Percentiles rank a stretch among this genome's conserved stretches.
These are phyloP conservation scores for Aspergillus hortae DNA, from an alignment of 2,329 filamentous ascomycete species.

Conservation along the genomic window DNA sequence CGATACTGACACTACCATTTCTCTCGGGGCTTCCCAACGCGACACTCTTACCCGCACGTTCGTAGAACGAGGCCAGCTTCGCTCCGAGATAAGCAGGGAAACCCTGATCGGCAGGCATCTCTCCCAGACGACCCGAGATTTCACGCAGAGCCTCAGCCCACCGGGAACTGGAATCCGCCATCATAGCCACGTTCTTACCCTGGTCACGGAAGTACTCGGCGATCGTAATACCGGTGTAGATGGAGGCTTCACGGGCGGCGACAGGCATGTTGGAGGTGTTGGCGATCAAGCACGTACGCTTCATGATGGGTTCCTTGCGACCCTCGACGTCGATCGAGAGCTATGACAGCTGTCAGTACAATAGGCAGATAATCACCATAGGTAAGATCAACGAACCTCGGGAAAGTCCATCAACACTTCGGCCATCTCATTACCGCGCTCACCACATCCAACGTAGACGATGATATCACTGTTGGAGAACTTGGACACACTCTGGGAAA, in stretches of 20 bases:
- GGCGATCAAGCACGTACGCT: slow-evolving; percentile 95
- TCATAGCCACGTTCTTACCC: slow-evolving; percentile 97
- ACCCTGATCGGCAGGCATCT: slow-evolving; percentile 99
- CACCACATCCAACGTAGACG: slow-evolving; percentile 90
- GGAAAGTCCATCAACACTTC: slow-evolving; percentile 99
- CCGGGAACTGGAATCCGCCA: slow-evolving; percentile 96
- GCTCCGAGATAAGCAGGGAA: slow-evolving; percentile 96
- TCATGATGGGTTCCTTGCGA: slow-evolving; percentile 98
- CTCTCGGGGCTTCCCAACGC: slow-evolving; percentile 86
- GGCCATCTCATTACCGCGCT: slow-evolving; percentile 98
- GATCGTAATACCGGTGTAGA: slow-evolving; percentile 94
- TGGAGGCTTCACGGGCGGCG: slow-evolving; percentile 94
- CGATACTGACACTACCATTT: slow-evolving; percentile 90
- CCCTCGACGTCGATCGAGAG: slow-evolving; percentile 92
- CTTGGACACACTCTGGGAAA: slow-evolving; percentile 96
- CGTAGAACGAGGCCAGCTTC: slow-evolving; percentile 98
- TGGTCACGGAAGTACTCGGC: slow-evolving; percentile 97
- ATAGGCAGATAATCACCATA: background rate
- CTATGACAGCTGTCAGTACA: slow-evolving; percentile 32
- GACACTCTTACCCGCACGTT: slow-evolving; percentile 86
- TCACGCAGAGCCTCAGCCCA: slow-evolving; percentile 99
- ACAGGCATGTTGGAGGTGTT: slow-evolving; percentile 99
- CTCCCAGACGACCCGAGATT: slow-evolving; percentile 95
- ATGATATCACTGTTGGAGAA: slow-evolving; percentile 99
- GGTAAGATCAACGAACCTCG: slow-evolving; percentile 51